Percentiles rank a stretch among this genome's conserved stretches.
These are phyloP conservation scores for Crithidia expoeki DNA, from an alignment of 208 protist species.

Conservation along the genomic window DNA sequence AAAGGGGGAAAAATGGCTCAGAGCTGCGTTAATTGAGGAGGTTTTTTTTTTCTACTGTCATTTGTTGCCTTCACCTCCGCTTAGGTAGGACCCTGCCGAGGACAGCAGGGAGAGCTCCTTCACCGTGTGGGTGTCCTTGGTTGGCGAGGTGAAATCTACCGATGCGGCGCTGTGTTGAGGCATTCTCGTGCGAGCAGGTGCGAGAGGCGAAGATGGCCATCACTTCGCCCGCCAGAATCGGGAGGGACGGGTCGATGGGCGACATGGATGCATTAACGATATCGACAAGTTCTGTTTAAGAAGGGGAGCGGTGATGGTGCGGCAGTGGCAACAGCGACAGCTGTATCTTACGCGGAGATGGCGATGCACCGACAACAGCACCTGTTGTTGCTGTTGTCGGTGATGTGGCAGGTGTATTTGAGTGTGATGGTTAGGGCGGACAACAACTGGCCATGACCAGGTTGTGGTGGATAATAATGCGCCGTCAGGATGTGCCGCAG, in stretches of 20 bases:
- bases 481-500: slow-evolving; percentile 6
- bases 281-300: not conserved
- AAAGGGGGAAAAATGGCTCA: too few species aligned
- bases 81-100: slow-evolving; percentile 22
- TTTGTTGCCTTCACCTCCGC: not conserved
- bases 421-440: too few species aligned
- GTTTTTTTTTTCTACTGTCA: too few species aligned
- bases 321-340: not conserved
- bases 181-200: slow-evolving; percentile 10
- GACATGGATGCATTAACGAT: slow-evolving; percentile 1
- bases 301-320: not conserved
- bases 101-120: slow-evolving; percentile 18
- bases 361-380: not conserved
- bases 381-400: too few species aligned
- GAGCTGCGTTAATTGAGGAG: too few species aligned
- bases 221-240: not conserved
- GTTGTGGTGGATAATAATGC: not conserved
- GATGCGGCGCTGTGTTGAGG: not conserved
- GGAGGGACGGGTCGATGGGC: slow-evolving; percentile 13
- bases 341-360: not conserved
- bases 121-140: not conserved
- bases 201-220: slow-evolving; percentile 21
- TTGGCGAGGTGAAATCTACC: slow-evolving; percentile 8
- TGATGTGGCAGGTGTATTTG: too few species aligned
- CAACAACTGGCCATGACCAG: not conserved